Conservation (phyloP, 2,329 filamentous ascomycete genomes). For the Ophiostoma piceae region DNA sequence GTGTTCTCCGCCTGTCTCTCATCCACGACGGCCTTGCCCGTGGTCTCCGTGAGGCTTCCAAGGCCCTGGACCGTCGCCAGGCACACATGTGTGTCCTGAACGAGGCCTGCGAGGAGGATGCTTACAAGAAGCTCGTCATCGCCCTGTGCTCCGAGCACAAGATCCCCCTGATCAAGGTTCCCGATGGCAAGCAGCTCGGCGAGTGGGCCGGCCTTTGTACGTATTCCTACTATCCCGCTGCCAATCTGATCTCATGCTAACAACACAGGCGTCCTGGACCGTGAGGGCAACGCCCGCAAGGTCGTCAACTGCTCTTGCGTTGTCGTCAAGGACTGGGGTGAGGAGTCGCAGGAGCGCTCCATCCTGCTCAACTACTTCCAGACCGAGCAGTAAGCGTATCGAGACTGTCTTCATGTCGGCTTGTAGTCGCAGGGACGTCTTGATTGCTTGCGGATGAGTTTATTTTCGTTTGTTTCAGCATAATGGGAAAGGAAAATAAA, state of each 20-base stretch:
- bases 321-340: constrained; percentile 99
- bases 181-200: constrained; percentile 98
- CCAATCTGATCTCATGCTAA: not conserved
- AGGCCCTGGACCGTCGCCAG: constrained; percentile 97
- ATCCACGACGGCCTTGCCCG: constrained; percentile 99
- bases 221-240: constrained; percentile 40
- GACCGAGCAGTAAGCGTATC: constrained; percentile 62
- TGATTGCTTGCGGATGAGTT: constrained; percentile 13
- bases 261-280: constrained; percentile 84
- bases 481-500: constrained; percentile 16
- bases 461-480: constrained; percentile 16
- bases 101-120: constrained; percentile 99
- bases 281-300: constrained; percentile 99
- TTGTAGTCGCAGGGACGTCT: not conserved
- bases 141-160: constrained; percentile 99
- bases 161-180: constrained; percentile 99
- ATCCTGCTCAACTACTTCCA: constrained; percentile 99
- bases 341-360: constrained; percentile 97
- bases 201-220: constrained; percentile 99
- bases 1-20: constrained; percentile 94
- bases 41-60: constrained; percentile 95
- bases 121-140: constrained; percentile 99
- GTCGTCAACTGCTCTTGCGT: constrained; percentile 99
- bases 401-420: not conserved
- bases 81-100: constrained; percentile 99